Percentiles rank a stretch among this genome's conserved stretches.
These are phyloP conservation scores for Dothideomycetes sp. DNA, from an alignment of 2,329 filamentous ascomycete genomes.

Conservation along the genomic window DNA sequence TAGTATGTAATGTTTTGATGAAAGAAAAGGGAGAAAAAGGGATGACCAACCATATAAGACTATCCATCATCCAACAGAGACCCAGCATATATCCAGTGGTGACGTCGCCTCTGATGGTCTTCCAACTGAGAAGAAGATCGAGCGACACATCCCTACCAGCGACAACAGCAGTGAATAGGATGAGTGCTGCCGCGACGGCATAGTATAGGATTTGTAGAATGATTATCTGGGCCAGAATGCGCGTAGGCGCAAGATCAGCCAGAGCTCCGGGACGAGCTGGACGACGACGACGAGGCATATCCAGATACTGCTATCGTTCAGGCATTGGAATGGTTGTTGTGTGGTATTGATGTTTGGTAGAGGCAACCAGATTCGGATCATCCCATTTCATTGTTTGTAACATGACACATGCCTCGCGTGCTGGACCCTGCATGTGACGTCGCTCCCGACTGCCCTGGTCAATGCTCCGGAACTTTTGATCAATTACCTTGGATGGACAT, in stretches of 20 bases:
- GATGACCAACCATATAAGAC: slow-evolving; percentile 47
- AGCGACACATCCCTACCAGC: slow-evolving; percentile 49
- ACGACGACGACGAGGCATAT: slow-evolving; percentile 44
- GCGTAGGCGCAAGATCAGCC: slow-evolving; percentile 54
- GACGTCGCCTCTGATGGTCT: slow-evolving; percentile 52
- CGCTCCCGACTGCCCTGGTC: no score
- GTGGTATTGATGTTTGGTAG: no score
- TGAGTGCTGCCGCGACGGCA: slow-evolving; percentile 47
- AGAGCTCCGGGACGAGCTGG: slow-evolving; percentile 55
- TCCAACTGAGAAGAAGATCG: slow-evolving; percentile 53
- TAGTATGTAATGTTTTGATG: slow-evolving; percentile 1
- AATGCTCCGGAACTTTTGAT: no score
- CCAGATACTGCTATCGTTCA: background rate
- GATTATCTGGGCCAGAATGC: slow-evolving; percentile 56
- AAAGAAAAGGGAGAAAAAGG: background rate
- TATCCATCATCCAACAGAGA: slow-evolving; percentile 56
- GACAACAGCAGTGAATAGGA: slow-evolving; percentile 57
- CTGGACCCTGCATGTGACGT: no score
- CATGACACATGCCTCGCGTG: no score
- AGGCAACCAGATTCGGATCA: no score
- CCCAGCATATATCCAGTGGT: slow-evolving; percentile 60
- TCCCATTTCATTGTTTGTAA: no score
- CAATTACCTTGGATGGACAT: no score
- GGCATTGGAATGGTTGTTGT: no score
- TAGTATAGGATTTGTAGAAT: slow-evolving; percentile 57